These are phyloP conservation scores for Pleurotus platypus DNA, from an alignment of 768 basidiomycete species.

Conservation along the genomic window DNA sequence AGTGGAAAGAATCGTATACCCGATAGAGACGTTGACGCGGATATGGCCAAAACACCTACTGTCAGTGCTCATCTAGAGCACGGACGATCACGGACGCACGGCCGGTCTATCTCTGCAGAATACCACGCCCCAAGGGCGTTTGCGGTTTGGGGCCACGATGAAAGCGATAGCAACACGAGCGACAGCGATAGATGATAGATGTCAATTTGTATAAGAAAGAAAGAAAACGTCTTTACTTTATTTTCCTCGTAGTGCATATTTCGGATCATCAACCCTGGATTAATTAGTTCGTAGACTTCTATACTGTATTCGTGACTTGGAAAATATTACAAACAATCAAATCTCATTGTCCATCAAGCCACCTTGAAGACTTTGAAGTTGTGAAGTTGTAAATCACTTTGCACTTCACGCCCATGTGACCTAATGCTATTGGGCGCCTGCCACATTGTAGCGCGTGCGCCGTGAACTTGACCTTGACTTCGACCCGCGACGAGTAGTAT, in stretches of 20 bases:
- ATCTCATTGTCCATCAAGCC: too few species aligned
- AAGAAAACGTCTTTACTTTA: too few species aligned
- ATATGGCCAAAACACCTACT: conserved; percentile 60
- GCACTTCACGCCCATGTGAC: too few species aligned
- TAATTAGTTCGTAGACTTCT: too few species aligned
- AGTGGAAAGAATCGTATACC: conserved; percentile 58
- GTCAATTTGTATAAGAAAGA: too few species aligned
- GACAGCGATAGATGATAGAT: conserved; percentile 46
- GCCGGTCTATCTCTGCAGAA: conserved; percentile 36
- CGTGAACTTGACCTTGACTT: background rate
- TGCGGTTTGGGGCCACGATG: conserved; percentile 86
- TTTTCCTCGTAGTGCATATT: too few species aligned
- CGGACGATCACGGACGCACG: conserved; percentile 23
- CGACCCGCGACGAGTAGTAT: background rate
- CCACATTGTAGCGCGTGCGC: background rate
- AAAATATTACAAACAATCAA: too few species aligned
- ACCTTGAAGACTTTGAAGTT: too few species aligned
- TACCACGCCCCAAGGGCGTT: conserved; percentile 54
- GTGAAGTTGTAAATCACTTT: too few species aligned
- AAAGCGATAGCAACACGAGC: conserved; percentile 82
- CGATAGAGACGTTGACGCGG: conserved; percentile 54
- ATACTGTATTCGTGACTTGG: too few species aligned
- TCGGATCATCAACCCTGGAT: too few species aligned
- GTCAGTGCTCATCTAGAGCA: conserved; percentile 30
- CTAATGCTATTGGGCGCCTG: too few species aligned